Conservation (phyloP, 805 yeast genomes). For the Teunomyces cretensis region DNA sequence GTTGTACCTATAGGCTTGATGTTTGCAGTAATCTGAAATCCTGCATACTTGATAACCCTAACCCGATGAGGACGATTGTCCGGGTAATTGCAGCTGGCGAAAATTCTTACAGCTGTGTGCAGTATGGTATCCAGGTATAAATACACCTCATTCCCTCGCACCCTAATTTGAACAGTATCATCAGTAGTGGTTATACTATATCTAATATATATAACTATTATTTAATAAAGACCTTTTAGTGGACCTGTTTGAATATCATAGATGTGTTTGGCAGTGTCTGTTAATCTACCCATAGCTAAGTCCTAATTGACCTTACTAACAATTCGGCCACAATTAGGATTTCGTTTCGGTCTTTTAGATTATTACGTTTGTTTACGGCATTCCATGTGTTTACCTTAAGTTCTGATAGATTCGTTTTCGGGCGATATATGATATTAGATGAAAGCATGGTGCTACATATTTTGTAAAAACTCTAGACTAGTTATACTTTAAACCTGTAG, state of each 20-base stretch:
- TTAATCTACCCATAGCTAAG: constrained; percentile 51
- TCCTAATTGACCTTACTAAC: constrained; percentile 70
- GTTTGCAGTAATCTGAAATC: neutral
- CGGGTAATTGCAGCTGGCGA: neutral
- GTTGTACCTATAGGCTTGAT: neutral
- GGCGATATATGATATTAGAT: constrained; percentile 34
- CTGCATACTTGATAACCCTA: neutral
- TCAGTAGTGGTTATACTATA: constrained; percentile 84
- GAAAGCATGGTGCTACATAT: constrained; percentile 55
- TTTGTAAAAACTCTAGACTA: too few species aligned
- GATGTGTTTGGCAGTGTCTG: constrained; percentile 12
- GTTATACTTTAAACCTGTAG: too few species aligned
- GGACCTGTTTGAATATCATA: constrained; percentile 32
- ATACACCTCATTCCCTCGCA: constrained; percentile 25
- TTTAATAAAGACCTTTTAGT: constrained; percentile 48
- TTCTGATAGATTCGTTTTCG: constrained; percentile 26
- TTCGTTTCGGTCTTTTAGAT: constrained; percentile 80
- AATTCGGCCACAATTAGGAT: constrained; percentile 68
- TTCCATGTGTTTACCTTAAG: constrained; percentile 34
- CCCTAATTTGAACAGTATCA: constrained; percentile 45
- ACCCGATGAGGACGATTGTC: neutral
- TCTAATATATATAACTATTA: constrained; percentile 59
- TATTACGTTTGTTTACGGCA: constrained; percentile 24
- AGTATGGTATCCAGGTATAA: constrained; percentile 26
- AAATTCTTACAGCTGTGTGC: neutral